Percentiles rank a stretch among this genome's conserved stretches.
These are phyloP conservation scores for Eucalyptus sp. DNA, from an alignment of 345 rosid genomes.

Conservation along the genomic window DNA sequence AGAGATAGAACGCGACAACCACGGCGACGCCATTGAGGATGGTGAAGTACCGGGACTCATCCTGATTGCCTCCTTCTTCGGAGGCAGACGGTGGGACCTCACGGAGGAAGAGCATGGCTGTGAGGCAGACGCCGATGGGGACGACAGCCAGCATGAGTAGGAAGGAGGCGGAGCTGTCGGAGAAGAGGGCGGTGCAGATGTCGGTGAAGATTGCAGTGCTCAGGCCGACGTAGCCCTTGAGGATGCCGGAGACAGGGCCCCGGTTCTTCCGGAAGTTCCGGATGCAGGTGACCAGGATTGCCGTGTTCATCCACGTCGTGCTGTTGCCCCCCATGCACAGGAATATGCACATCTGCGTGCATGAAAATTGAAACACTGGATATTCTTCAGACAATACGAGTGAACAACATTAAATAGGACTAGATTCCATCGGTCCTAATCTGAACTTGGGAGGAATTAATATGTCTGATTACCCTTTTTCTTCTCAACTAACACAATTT, in stretches of 20 bases:
- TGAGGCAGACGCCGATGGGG: conserved; percentile 71
- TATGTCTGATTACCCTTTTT: neutral
- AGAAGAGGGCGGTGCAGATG: conserved; percentile 68
- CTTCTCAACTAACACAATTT: neutral
- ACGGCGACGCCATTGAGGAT: conserved; percentile 57
- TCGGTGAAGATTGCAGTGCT: conserved; percentile 96
- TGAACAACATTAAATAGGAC: neutral
- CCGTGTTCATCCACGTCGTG: conserved; percentile 99
- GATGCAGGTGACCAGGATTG: conserved; percentile 77
- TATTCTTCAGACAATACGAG: neutral
- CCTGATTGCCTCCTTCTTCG: conserved; percentile 15
- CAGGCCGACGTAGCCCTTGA: conserved; percentile 83
- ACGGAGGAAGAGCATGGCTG: conserved; percentile 73
- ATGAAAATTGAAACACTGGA: neutral
- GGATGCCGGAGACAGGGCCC: conserved; percentile 86
- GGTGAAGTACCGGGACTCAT: conserved; percentile 57
- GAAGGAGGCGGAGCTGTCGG: conserved; percentile 47
- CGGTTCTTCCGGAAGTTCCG: conserved; percentile 82
- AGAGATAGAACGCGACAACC: conserved; percentile 60
- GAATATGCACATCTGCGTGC: conserved; percentile 52
- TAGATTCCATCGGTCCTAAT: neutral
- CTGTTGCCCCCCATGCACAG: conserved; percentile 95
- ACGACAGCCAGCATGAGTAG: conserved; percentile 56
- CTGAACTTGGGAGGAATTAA: neutral
- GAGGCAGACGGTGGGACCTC: conserved; percentile 48